Evolutionary conservation across 495 filamentous ascomycete genomes (phyloP).

Genomic region (Daldinia caldariorum): DNA sequence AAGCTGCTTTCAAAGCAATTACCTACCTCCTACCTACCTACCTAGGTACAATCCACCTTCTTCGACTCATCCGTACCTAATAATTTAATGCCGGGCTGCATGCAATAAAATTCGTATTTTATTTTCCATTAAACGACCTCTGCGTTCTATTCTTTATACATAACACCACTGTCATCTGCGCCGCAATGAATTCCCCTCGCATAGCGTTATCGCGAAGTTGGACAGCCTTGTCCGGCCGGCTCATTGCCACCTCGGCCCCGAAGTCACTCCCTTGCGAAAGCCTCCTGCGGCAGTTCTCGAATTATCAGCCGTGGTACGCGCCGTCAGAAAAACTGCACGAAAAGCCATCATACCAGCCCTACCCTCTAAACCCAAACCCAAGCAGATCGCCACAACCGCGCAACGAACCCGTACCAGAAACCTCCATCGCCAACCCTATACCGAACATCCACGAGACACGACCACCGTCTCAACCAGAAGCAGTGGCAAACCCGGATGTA

Average conservation of each 20-base stretch:
- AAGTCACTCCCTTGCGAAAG: conserved; percentile 59
- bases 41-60: background rate
- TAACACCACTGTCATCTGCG: background rate
- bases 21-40: no score
- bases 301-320: conserved; percentile 59
- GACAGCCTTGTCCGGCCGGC: conserved; percentile 60
- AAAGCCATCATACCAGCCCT: conserved; percentile 80
- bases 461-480: conserved; percentile 54
- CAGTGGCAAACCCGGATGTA: conserved; percentile 31
- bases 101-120: no score
- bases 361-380: conserved; percentile 68
- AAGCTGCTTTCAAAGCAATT: conserved; percentile 18
- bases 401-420: conserved; percentile 71
- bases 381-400: conserved; percentile 70
- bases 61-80: background rate
- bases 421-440: conserved; percentile 69
- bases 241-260: conserved; percentile 51
- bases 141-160: background rate
- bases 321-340: conserved; percentile 74
- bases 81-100: background rate
- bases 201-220: conserved; percentile 61
- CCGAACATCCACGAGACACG: conserved; percentile 65
- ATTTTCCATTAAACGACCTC: background rate
- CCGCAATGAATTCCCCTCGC: conserved; percentile 44
- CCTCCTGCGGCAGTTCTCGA: conserved; percentile 73